Evolutionary conservation across 2,329 filamentous ascomycete species (phyloP).

Genomic region (Escovopsis sp.): DNA sequence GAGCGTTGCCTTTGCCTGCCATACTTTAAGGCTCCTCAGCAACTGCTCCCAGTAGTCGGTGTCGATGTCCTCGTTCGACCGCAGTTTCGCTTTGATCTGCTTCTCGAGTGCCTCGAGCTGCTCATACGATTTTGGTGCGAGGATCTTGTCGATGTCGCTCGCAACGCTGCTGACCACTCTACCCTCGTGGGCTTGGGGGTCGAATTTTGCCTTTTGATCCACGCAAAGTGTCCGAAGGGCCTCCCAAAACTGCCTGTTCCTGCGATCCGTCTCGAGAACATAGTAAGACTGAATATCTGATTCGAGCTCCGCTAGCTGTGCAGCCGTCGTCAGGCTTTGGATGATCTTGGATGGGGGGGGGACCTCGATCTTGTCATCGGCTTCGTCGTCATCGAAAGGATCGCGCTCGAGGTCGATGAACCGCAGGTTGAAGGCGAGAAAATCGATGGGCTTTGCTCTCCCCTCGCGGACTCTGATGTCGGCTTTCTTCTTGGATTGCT

Average conservation of each 20-base stretch:
- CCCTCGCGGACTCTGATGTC: slow-evolving; percentile 86
- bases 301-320: slow-evolving; percentile 59
- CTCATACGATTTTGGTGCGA: slow-evolving; percentile 71
- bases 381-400: slow-evolving; percentile 72
- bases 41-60: slow-evolving; percentile 97
- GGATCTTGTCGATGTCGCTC: slow-evolving; percentile 73
- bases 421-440: slow-evolving; percentile 78
- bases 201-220: slow-evolving; percentile 54
- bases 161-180: slow-evolving; percentile 71
- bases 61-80: slow-evolving; percentile 83
- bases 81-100: slow-evolving; percentile 75
- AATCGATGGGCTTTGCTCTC: slow-evolving; percentile 84
- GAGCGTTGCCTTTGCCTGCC: slow-evolving; percentile 82
- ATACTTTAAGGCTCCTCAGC: slow-evolving; percentile 67
- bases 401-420: slow-evolving; percentile 77
- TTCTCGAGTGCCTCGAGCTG: slow-evolving; percentile 76
- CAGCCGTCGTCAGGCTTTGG: slow-evolving; percentile 47
- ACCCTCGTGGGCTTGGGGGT: slow-evolving; percentile 46
- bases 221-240: slow-evolving; percentile 74
- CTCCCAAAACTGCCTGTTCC: slow-evolving; percentile 84
- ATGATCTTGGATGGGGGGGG: slow-evolving; percentile 72
- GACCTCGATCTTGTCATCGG: slow-evolving; percentile 57
- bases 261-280: slow-evolving; percentile 60
- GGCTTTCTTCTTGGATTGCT: slow-evolving; percentile 96
- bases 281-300: slow-evolving; percentile 71